Conservation (phyloP, 2,329 filamentous ascomycete species). For the Dothiorella sarmentorum region DNA sequence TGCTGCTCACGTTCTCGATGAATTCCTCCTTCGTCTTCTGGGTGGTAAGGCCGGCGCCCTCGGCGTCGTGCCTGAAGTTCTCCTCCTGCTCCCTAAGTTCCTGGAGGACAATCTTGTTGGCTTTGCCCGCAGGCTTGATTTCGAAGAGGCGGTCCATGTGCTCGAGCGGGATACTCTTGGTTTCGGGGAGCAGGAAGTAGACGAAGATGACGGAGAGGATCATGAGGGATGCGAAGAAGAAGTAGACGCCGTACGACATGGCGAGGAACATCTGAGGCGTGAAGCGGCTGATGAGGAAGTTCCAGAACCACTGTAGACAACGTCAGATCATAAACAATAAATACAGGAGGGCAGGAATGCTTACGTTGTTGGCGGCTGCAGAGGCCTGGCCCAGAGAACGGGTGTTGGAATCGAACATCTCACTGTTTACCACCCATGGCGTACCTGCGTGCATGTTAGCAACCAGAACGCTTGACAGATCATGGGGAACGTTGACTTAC, state of each 20-base stretch:
- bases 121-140: constrained; percentile 40
- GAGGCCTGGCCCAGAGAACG: constrained; percentile 68
- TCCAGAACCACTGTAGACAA: constrained; percentile 66
- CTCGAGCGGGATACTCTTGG: constrained; percentile 46
- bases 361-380: constrained; percentile 64
- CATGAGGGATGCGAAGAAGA: constrained; percentile 50
- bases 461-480: constrained; percentile 35
- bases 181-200: constrained; percentile 44
- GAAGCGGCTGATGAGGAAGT: constrained; percentile 66
- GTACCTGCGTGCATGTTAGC: too few relatives aligned
- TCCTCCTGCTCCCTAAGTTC: constrained; percentile 38
- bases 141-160: constrained; percentile 47
- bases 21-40: constrained; percentile 16
- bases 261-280: constrained; percentile 58
- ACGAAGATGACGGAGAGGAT: constrained; percentile 44
- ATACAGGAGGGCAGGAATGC: too few relatives aligned
- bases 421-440: constrained; percentile 63
- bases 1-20: constrained; percentile 19
- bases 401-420: constrained; percentile 72
- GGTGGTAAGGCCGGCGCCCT: constrained; percentile 30
- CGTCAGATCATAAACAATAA: too few relatives aligned
- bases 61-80: constrained; percentile 42
- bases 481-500: constrained; percentile 20
- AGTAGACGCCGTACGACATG: constrained; percentile 44
- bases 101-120: constrained; percentile 39